Evolutionary conservation across 2,329 filamentous ascomycete genomes (phyloP).

Genomic region (Alternaria triticina): DNA sequence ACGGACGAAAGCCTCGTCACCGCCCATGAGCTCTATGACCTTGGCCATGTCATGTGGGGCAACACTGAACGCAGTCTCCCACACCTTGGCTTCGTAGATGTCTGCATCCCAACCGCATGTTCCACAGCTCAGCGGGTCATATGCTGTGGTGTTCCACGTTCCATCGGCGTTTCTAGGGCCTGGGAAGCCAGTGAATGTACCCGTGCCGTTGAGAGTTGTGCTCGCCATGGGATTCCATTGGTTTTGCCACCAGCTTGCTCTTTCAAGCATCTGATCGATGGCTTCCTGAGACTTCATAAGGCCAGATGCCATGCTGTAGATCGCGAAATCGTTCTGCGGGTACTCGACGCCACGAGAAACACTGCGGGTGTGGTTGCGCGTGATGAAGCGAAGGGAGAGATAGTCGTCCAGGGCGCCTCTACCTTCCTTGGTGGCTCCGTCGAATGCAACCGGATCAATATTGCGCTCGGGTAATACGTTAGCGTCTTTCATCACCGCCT

Average conservation of each 20-base stretch:
- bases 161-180: slow-evolving; percentile 68
- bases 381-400: slow-evolving; percentile 44
- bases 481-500: slow-evolving; percentile 45
- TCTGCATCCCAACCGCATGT: slow-evolving; percentile 24
- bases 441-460: slow-evolving; percentile 30
- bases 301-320: slow-evolving; percentile 64
- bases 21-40: slow-evolving; percentile 47
- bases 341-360: slow-evolving; percentile 46
- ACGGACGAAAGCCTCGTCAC: slow-evolving; percentile 41
- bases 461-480: slow-evolving; percentile 39
- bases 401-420: slow-evolving; percentile 30
- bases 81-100: slow-evolving; percentile 72
- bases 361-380: slow-evolving; percentile 39
- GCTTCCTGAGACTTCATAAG: slow-evolving; percentile 60
- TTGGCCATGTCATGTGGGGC: slow-evolving; percentile 50
- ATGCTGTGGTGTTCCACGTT: slow-evolving; percentile 63
- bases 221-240: slow-evolving; percentile 56
- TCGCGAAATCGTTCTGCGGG: slow-evolving; percentile 55
- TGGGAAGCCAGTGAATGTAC: slow-evolving; percentile 67
- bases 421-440: slow-evolving; percentile 35
- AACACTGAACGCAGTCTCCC: slow-evolving; percentile 69
- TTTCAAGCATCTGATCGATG: slow-evolving; percentile 58
- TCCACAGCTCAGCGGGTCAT: slow-evolving; percentile 59
- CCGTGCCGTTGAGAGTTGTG: slow-evolving; percentile 40
- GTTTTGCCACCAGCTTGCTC: slow-evolving; percentile 69